Conservation (phyloP, 352 stramenopile genomes). For the Phytophthora pluvialis region DNA sequence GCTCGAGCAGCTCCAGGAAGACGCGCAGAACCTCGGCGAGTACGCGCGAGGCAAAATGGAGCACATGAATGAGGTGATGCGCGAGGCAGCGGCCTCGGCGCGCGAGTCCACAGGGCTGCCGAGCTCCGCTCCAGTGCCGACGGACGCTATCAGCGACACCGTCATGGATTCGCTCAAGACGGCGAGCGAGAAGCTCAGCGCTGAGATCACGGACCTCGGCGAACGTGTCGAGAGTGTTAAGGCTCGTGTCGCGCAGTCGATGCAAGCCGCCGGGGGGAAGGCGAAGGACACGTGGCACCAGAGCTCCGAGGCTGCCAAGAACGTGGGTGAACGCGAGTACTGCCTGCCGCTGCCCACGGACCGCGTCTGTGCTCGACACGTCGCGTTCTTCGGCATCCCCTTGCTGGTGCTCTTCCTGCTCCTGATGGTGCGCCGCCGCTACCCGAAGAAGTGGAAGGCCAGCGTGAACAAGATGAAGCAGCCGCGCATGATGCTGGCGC, state of each 20-base stretch:
- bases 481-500: slow-evolving; percentile 52
- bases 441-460: slow-evolving; percentile 72
- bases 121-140: slow-evolving; percentile 22
- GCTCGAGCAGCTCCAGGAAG: slow-evolving; percentile 49
- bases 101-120: slow-evolving; percentile 26
- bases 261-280: slow-evolving; percentile 42
- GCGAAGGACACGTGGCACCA: slow-evolving; percentile 64
- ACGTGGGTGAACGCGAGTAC: slow-evolving; percentile 52
- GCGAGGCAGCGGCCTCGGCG: slow-evolving; percentile 35
- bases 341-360: slow-evolving; percentile 55
- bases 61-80: slow-evolving; percentile 48
- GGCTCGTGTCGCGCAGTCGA: slow-evolving; percentile 55
- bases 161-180: slow-evolving; percentile 43
- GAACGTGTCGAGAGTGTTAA: slow-evolving; percentile 55
- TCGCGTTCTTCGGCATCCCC: slow-evolving; percentile 49
- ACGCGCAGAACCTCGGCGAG: slow-evolving; percentile 48
- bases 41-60: slow-evolving; percentile 57
- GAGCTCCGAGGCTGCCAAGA: slow-evolving; percentile 57
- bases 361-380: slow-evolving; percentile 53
- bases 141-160: slow-evolving; percentile 31
- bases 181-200: slow-evolving; percentile 46
- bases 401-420: slow-evolving; percentile 45
- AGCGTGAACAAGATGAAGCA: slow-evolving; percentile 57
- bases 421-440: slow-evolving; percentile 57
- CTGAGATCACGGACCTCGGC: slow-evolving; percentile 35